These are phyloP conservation scores for Penicillium sp. DNA, from an alignment of 2,329 filamentous ascomycete genomes.

Conservation along the genomic window DNA sequence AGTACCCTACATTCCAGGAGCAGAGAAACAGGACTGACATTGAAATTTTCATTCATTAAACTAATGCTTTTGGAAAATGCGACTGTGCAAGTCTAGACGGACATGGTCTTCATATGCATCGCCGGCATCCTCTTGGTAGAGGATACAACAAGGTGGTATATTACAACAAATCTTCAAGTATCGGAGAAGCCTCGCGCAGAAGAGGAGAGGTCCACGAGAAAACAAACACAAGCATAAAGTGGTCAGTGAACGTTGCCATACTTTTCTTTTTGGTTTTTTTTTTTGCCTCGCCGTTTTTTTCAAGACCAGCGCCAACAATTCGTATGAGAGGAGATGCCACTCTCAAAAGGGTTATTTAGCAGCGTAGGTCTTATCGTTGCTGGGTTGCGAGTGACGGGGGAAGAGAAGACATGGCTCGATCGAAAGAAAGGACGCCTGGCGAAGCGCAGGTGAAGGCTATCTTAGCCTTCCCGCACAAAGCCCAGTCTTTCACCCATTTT, in stretches of 20 bases:
- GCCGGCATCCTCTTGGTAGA: background rate
- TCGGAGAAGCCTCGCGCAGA: background rate
- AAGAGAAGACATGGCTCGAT: background rate
- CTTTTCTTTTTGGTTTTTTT: too few relatives aligned
- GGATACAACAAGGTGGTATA: conserved; percentile 7
- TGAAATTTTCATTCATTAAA: too few relatives aligned
- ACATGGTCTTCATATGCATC: background rate
- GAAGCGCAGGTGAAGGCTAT: background rate
- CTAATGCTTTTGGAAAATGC: too few relatives aligned
- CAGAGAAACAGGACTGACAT: background rate
- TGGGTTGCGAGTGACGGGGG: background rate
- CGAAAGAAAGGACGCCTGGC: too few relatives aligned
- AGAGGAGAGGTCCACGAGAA: background rate
- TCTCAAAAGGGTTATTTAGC: too few relatives aligned
- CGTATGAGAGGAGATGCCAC: too few relatives aligned
- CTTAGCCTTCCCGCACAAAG: conserved; percentile 49
- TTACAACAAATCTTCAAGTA: conserved; percentile 1
- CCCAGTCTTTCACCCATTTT: conserved; percentile 86
- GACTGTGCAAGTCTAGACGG: background rate
- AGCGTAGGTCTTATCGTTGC: background rate
- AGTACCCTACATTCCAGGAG: too few relatives aligned
- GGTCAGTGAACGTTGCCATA: background rate
- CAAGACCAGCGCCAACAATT: too few relatives aligned
- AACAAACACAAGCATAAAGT: background rate
- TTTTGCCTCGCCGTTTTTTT: too few relatives aligned